Base-by-base conservation (phyloP, 768 basidiomycete species). In the Fomitopsis pulvina region DNA sequence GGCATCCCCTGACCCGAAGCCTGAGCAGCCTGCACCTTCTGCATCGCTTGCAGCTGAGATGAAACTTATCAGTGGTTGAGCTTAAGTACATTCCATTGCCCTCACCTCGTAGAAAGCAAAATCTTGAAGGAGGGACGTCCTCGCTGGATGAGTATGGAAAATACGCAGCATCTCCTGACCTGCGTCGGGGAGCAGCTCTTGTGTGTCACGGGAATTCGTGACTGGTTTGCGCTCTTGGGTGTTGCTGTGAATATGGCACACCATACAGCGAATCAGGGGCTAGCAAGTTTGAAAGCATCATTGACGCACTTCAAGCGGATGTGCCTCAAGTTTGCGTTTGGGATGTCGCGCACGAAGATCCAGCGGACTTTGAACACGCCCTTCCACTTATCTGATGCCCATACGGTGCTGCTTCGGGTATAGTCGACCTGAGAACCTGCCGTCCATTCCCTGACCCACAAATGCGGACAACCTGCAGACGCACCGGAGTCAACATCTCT, bases 371-470 rank as follows among this genome's bases (percentile, higher is more conserved):
- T 95, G 75, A 99, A 96, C 46, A 98, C 92, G 21, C 96, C 96
- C 68, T 99, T 98, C 96, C 96, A 99, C 66, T 99, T 99, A 69
- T 98, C 94, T 28, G 94, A 94, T 1, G 94, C 94, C 96, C 96
- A 99, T 18, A 99, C 96, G 1, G 87, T 97, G 54, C 90, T 93
- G 64, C 91, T 92, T 51, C 87, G 79, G 4, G 88, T 87, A 66
- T 98, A 94, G 65, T 98, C 95, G 30, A 98, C 88, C 78, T 85
- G 50, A 53, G 8, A 18, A 12, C 8, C 22, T 29, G n/a, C 48
- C 27, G 37, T 48, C 28, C 28, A 43, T 48, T 22, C n/a, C 28
- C 26, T 21, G n/a, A 38, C 12, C 24, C 38, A 18, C 22, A 47
- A 12, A 21, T 12, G 14, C 25, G 20, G 7, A 50, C 4, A 26